These are phyloP conservation scores for Tolypocladium guangdongense DNA, from an alignment of 2,329 filamentous ascomycete genomes.

Conservation along the genomic window DNA sequence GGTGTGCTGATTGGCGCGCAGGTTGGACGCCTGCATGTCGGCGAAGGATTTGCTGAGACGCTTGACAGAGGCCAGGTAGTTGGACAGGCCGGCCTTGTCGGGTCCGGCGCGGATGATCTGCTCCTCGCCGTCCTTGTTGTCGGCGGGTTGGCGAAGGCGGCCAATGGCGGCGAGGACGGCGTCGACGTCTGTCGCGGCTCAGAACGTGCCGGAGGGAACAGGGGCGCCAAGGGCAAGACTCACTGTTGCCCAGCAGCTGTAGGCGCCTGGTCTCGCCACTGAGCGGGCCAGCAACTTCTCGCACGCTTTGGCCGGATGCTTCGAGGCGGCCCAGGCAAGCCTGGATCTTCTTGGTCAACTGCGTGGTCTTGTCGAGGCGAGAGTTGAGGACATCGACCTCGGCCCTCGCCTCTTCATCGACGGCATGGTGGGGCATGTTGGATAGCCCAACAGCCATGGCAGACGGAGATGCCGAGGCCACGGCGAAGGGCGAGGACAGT, in stretches of 20 bases:
- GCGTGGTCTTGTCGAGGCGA: constrained; percentile 79
- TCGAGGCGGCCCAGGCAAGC: constrained; percentile 76
- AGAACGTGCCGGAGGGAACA: constrained; percentile 3
- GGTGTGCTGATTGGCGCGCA: constrained; percentile 84
- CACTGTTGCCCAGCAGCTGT: constrained; percentile 76
- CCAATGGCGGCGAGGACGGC: constrained; percentile 79
- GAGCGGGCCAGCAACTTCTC: constrained; percentile 84
- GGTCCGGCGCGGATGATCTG: constrained; percentile 83
- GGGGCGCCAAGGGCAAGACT: constrained; percentile 15
- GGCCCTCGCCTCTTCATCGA: constrained; percentile 57
- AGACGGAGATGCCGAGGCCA: neutral
- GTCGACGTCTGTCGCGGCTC: constrained; percentile 58
- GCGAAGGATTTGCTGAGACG: constrained; percentile 74
- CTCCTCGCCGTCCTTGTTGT: constrained; percentile 87
- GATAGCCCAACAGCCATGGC: constrained; percentile 41
- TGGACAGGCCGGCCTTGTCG: constrained; percentile 66
- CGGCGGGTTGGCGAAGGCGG: constrained; percentile 76
- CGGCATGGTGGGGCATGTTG: constrained; percentile 33
- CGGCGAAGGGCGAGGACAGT: neutral
- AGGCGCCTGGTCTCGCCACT: constrained; percentile 85
- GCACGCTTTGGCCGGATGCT: constrained; percentile 78
- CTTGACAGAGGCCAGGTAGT: constrained; percentile 83
- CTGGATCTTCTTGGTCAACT: constrained; percentile 92
- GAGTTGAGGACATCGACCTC: constrained; percentile 63
- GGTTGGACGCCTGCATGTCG: constrained; percentile 81